Conservation (phyloP, 495 filamentous ascomycete genomes). For the Aspergillus bertholletiae region DNA sequence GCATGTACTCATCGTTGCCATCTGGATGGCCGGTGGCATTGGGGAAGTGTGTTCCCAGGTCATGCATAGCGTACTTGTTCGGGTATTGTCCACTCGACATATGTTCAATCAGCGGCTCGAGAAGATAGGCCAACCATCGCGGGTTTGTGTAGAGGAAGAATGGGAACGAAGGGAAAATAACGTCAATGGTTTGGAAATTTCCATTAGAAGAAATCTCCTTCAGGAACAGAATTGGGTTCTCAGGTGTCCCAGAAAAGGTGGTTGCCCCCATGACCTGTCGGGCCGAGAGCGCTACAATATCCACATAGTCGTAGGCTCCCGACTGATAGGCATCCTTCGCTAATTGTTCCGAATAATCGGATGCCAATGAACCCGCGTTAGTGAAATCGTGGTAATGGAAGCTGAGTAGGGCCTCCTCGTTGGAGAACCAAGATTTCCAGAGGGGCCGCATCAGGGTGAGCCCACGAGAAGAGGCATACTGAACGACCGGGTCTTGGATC, state of each 20-base stretch:
- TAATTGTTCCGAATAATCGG: slow-evolving; percentile 77
- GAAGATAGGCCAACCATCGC: slow-evolving; percentile 81
- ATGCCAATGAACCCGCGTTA: slow-evolving; percentile 57
- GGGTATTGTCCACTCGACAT: slow-evolving; percentile 90
- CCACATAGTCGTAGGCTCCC: slow-evolving; percentile 52
- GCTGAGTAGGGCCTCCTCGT: slow-evolving; percentile 57
- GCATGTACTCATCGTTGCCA: slow-evolving; percentile 93
- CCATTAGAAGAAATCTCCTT: slow-evolving; percentile 97
- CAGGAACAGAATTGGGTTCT: slow-evolving; percentile 79
- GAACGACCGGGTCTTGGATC: slow-evolving; percentile 78
- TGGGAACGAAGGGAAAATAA: slow-evolving; percentile 92
- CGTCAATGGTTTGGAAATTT: slow-evolving; percentile 93
- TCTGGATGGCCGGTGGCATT: slow-evolving; percentile 89
- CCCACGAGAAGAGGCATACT: slow-evolving; percentile 80
- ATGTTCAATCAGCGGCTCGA: slow-evolving; percentile 90
- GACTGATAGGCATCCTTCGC: slow-evolving; percentile 68
- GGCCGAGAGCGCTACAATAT: slow-evolving; percentile 86
- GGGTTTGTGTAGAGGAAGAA: slow-evolving; percentile 97
- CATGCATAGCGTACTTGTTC: slow-evolving; percentile 89
- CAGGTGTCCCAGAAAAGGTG: slow-evolving; percentile 81
- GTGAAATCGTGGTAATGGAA: slow-evolving; percentile 76
- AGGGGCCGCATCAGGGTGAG: slow-evolving; percentile 80
- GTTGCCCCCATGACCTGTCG: slow-evolving; percentile 90
- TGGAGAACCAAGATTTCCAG: slow-evolving; percentile 74
- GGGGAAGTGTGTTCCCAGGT: slow-evolving; percentile 83